Evolutionary conservation across 164 flowering plant species (phyloP), one percentile per base, ranked within the genome.

Genomic region (Stephania cephalantha): DNA sequence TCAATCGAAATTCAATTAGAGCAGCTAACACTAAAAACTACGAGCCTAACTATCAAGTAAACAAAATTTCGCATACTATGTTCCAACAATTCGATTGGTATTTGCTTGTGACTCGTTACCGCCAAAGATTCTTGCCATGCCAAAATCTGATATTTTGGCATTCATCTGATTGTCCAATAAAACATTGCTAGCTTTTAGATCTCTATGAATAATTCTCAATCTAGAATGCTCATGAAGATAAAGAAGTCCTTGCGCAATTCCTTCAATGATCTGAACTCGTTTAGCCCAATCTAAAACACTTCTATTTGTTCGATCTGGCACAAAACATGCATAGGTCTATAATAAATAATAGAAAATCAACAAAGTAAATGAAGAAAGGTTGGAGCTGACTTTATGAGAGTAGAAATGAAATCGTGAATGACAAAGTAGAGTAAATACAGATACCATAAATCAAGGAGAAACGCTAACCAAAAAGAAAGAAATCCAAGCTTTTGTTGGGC

Each of bases 101-200:
- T 74, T 74, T 65, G 44, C 71, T 44, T 66, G 61, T 45, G 70
- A 74, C 50, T 74, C 71, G 17, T 74, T 46, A 4, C 64, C 50
- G 50, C 63, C 71, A 48, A 74, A 74, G 4, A 67, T 66, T 67
- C 31, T 66, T 66, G 69, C 69, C 31, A 66, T 25, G 69, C 69
- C 69, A 66, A 66, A 66, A 20, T 66, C 69, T 66, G 69, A 66
- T 66, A 66, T 66, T 66, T 20, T 66, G 69, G 69, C 35, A 30
- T 66, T 66, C 69, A 66, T 66, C 7, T 66, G 10, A 30, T 30
- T 30, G 12, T 66, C 76, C 76, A 74, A 50, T 4, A 74, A 35
- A 68, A 74, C 68, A 55, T 73, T 73, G 58, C 75, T 45, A 13
- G 70, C 75, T 73, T 73, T 73, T 9, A 73, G 20, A 64, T 73